A percentile compares a stretch with the other conserved stretches of the same genome.
Evolutionary conservation across 148 eudicot genomes (phyloP).

Genomic region (Vaccinium corymbosum): DNA sequence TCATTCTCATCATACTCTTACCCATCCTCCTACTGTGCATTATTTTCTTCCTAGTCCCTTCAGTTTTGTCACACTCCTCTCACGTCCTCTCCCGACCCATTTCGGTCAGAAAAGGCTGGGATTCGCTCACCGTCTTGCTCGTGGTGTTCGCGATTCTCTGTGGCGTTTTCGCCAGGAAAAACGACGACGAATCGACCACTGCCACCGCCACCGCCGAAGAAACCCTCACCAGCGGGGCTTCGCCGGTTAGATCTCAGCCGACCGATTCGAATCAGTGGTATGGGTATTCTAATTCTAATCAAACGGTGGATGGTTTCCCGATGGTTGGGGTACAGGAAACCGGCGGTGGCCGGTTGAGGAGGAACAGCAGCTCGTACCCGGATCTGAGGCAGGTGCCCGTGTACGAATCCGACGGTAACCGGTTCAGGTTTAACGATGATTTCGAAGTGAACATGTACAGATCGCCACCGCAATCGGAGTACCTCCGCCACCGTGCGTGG

Average conservation of each 20-base stretch:
- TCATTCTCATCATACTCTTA: constrained; percentile 41
- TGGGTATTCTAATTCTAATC: constrained; percentile 27
- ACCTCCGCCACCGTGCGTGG: constrained; percentile 17
- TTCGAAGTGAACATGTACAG: constrained; percentile 36
- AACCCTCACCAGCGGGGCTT: neutral
- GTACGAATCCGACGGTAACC: constrained; percentile 34
- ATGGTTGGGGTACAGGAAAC: constrained; percentile 2
- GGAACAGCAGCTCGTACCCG: constrained; percentile 61
- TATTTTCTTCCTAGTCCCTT: neutral
- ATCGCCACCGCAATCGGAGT: constrained; percentile 27
- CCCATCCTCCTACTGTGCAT: constrained; percentile 22
- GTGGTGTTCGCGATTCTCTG: constrained; percentile 67
- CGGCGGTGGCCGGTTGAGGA: constrained; percentile 33
- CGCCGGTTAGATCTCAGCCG: constrained; percentile 11
- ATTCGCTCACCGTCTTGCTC: constrained; percentile 47
- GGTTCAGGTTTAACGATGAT: constrained; percentile 54
- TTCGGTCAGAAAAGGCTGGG: constrained; percentile 45
- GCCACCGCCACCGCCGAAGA: neutral
- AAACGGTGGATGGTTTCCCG: constrained; percentile 24
- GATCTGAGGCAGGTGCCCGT: constrained; percentile 35
- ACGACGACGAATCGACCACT: constrained; percentile 30
- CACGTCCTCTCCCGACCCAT: constrained; percentile 15
- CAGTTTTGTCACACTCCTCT: neutral
- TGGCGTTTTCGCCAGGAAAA: constrained; percentile 51
- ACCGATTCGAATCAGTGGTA: constrained; percentile 22